Base-by-base conservation (phyloP, 768 basidiomycete genomes). In the Pholiota molesta region DNA sequence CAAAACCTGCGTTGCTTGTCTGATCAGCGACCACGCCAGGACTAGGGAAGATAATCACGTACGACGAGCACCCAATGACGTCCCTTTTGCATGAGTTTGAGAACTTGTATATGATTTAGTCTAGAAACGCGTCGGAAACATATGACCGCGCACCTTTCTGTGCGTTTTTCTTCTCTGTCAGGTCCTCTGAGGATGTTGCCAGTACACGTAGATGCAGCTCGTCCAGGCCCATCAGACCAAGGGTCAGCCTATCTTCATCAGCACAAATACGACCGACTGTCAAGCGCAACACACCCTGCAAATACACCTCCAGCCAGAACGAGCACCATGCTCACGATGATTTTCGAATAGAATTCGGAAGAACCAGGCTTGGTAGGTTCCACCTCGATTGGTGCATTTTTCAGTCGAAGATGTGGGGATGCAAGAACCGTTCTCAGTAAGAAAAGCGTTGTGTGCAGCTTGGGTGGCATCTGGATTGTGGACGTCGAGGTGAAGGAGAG, bases 41-140 rank as follows among this genome's bases (percentile, higher is more conserved):
- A n/a, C 14, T 37, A n/a, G 11, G 35, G 17, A 28, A 9, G 13
- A 54, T 14, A 19, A 2, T 55, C 59, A 75, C 81, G 56, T 69
- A 94, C 95, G 55, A 97, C 96, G 9, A 99, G 84, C 13, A 98
- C 94, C 97, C 97, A 95, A 74, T 95, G 94, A 3, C 93, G 84
- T 0, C 92, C 91, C 65, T 79, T 83, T 39, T 78, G 73, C 82
- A 89, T 82, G 16, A 88, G 72, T 10, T 69, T 71, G 35, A 88
- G 74, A 19, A 88, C 87, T 88, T n/a, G 0, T 17, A 7, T 13
- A 16, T n/a, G 33, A 29, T 53, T 31, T n/a, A 39, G 8, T 47
- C 29, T 28, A 45, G 14, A 2, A 7, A 33, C 10, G 11, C 28
- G 28, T 13, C 26, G 47, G 13, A 19, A 19, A n/a, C 11, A 13